Evolutionary conservation across 176 grass and related monocot genomes (phyloP).

Genomic region (Zea luxurians): DNA sequence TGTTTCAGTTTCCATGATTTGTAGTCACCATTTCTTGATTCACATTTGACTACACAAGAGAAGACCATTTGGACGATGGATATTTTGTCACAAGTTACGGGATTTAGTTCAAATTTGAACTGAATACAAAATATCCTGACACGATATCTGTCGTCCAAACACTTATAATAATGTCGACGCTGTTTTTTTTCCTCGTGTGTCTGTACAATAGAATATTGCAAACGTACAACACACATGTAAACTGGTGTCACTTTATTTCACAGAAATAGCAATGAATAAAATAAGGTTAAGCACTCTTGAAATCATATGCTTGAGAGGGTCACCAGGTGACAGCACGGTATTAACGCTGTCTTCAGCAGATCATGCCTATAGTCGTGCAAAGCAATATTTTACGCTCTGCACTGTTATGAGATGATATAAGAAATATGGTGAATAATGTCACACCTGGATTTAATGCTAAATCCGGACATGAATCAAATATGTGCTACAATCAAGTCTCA

Average conservation of each 20-base stretch:
- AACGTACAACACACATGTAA: background rate
- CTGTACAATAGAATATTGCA: background rate
- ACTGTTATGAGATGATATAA: too few relatives aligned
- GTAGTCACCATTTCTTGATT: conserved; percentile 39
- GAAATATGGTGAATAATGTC: too few relatives aligned
- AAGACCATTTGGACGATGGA: background rate
- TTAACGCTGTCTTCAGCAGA: too few relatives aligned
- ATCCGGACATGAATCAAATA: too few relatives aligned
- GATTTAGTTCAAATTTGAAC: background rate
- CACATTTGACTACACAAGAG: conserved; percentile 18
- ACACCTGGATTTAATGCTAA: too few relatives aligned
- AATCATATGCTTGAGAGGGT: background rate
- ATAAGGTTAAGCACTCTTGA: background rate
- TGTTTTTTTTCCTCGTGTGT: background rate
- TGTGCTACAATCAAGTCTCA: too few relatives aligned
- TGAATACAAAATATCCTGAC: background rate
- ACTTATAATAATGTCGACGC: background rate
- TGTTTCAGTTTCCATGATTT: conserved; percentile 5
- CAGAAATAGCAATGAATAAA: background rate
- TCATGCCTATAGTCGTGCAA: too few relatives aligned
- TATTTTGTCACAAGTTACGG: background rate
- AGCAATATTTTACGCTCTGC: too few relatives aligned
- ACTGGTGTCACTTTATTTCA: background rate
- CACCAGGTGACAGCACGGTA: background rate
- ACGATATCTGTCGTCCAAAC: background rate